Percentiles rank a stretch among this genome's conserved stretches.
phyloP scores from a whole-genome alignment of 2,329 filamentous ascomycete genomes.

The Neofusicoccum ribis region DNA sequence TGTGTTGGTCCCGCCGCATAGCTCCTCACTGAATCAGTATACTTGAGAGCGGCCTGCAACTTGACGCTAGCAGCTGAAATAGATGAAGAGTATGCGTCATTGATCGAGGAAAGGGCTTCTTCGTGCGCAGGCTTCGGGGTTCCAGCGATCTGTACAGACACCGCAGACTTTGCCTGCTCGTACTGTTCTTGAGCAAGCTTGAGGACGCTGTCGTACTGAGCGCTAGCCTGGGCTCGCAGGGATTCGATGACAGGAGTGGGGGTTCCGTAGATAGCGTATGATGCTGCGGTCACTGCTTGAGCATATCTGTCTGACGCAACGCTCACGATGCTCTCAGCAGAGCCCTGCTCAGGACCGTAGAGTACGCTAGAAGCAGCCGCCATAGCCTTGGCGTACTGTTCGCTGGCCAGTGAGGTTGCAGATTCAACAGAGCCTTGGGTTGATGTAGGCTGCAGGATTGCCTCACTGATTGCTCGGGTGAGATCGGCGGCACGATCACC shows the following conservation, averaged over 20 bases:
- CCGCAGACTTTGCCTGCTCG: conserved; percentile 64
- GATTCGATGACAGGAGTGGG: conserved; percentile 48
- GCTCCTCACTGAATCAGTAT: conserved; percentile 41
- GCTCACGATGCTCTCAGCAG: conserved; percentile 48
- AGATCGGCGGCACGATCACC: conserved; percentile 55
- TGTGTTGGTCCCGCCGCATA: conserved; percentile 45
- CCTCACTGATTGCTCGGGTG: conserved; percentile 58
- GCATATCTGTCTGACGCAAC: conserved; percentile 56
- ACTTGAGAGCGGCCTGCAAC: conserved; percentile 56
- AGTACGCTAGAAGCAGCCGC: conserved; percentile 58
- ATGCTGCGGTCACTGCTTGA: conserved; percentile 60
- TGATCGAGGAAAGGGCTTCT: conserved; percentile 68
- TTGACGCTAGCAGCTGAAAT: conserved; percentile 62
- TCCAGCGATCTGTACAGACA: conserved; percentile 68
- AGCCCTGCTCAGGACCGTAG: conserved; percentile 50
- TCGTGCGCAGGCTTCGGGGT: conserved; percentile 69
- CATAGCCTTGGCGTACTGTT: conserved; percentile 58
- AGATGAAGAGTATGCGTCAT: conserved; percentile 67
- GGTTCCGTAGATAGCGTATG: conserved; percentile 56
- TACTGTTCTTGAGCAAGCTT: conserved; percentile 68
- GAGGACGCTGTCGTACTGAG: conserved; percentile 65
- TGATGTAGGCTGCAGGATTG: conserved; percentile 48
- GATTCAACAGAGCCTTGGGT: conserved; percentile 51
- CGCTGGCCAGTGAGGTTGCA: conserved; percentile 55
- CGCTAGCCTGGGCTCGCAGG: conserved; percentile 50